Evolutionary conservation across 345 rosid species (phyloP).

Genomic region (Viola odorata): DNA sequence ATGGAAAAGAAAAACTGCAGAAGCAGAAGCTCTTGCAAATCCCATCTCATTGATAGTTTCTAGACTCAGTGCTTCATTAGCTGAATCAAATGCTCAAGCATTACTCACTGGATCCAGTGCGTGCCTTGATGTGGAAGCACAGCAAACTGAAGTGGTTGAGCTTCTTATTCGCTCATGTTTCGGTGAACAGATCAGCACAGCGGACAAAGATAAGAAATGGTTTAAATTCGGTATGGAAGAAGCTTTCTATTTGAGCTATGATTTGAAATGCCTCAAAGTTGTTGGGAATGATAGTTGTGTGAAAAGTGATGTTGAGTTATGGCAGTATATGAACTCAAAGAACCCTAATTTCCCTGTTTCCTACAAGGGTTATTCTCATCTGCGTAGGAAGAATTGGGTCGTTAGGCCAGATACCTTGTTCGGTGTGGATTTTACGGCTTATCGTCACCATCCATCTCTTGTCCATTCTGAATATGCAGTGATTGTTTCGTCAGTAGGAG

Average conservation of each 20-base stretch:
- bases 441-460: constrained; percentile 73
- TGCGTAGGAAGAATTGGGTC: constrained; percentile 69
- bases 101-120: background rate
- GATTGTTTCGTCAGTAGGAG: constrained; percentile 41
- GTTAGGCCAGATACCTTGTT: constrained; percentile 63
- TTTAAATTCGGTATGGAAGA: constrained; percentile 71
- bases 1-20: background rate
- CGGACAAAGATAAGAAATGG: constrained; percentile 66
- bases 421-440: constrained; percentile 76
- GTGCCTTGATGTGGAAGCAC: constrained; percentile 28
- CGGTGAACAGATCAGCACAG: constrained; percentile 48
- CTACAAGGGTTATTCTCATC: constrained; percentile 72
- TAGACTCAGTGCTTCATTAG: background rate
- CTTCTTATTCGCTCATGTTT: constrained; percentile 67
- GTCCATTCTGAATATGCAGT: constrained; percentile 86
- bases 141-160: constrained; percentile 30
- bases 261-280: constrained; percentile 59
- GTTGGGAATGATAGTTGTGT: constrained; percentile 23
- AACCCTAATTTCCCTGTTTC: constrained; percentile 44
- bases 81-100: background rate
- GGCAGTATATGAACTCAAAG: constrained; percentile 49
- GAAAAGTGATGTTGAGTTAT: constrained; percentile 34
- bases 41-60: background rate
- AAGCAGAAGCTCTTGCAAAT: constrained; percentile 1
- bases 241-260: constrained; percentile 57